A percentile compares a stretch with the other conserved stretches of the same genome.
Evolutionary conservation across 2,329 filamentous ascomycete species (phyloP).

Genomic region (Monosporascus sp.): DNA sequence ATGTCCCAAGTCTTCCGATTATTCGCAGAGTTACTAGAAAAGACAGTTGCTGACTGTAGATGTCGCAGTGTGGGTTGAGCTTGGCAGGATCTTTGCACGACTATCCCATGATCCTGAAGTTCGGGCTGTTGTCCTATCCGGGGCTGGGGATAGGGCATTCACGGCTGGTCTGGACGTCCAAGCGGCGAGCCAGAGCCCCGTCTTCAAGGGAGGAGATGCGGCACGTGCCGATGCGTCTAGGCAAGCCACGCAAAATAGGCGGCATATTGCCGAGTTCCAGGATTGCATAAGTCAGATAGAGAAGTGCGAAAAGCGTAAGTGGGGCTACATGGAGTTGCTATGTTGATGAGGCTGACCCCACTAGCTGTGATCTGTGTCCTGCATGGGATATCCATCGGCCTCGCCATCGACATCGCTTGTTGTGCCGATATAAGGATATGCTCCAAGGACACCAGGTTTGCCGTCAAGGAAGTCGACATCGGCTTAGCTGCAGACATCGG

Average conservation of each 20-base stretch:
- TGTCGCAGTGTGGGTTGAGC: conserved; percentile 66
- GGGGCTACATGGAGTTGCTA: not conserved
- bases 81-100: conserved; percentile 64
- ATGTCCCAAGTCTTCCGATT: too few relatives aligned
- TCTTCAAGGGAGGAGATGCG: conserved; percentile 30
- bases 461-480: conserved; percentile 79
- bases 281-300: conserved; percentile 70
- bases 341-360: not conserved
- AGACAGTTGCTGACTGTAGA: too few relatives aligned
- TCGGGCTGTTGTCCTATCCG: conserved; percentile 73
- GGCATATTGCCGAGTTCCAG: conserved; percentile 76
- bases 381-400: conserved; percentile 71
- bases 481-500: conserved; percentile 76
- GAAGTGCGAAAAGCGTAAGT: conserved; percentile 78
- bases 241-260: conserved; percentile 54
- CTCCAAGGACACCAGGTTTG: conserved; percentile 53
- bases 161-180: conserved; percentile 80
- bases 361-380: conserved; percentile 74
- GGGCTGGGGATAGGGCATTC: conserved; percentile 78
- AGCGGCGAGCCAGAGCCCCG: conserved; percentile 52
- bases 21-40: too few relatives aligned
- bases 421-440: conserved; percentile 67
- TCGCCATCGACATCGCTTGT: conserved; percentile 69
- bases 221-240: conserved; percentile 53
- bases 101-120: conserved; percentile 69